A percentile compares a stretch with the other conserved stretches of the same genome.
Conservation (phyloP, 805 yeast genomes). For the Wickerhamiella qilinensis region DNA sequence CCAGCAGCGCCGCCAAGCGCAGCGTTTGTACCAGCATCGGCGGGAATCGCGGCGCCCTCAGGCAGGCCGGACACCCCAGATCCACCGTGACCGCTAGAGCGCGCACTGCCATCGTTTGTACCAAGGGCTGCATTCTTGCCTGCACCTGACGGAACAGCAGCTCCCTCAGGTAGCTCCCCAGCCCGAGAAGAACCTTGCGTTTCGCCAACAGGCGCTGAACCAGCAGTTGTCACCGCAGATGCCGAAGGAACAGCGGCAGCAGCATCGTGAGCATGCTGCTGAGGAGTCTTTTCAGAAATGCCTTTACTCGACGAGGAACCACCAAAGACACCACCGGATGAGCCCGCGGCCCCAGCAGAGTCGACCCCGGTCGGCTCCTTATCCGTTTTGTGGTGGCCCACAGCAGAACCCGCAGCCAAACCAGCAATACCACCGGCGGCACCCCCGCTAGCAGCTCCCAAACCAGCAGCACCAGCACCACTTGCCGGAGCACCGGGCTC, state of each 20-base stretch:
- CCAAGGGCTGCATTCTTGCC: no score
- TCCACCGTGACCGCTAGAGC: no score
- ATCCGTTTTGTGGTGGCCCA: not conserved
- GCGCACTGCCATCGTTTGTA: no score
- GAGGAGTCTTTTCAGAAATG: no score
- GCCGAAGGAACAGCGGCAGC: not conserved
- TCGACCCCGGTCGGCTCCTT: not conserved
- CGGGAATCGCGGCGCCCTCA: no score
- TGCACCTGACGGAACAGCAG: no score
- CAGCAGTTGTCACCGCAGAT: no score
- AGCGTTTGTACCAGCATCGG: not conserved
- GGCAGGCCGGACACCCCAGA: no score
- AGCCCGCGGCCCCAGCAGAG: slow-evolving; percentile 3
- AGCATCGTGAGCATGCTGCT: not conserved
- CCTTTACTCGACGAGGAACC: no score
- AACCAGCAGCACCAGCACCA: not conserved
- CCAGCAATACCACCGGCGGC: not conserved
- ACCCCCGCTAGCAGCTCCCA: slow-evolving; percentile 1
- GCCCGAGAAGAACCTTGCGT: no score
- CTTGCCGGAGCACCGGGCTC: not conserved
- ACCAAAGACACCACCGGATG: not conserved
- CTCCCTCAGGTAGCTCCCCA: no score
- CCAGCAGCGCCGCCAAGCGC: slow-evolving; percentile 1
- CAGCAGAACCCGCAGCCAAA: not conserved
- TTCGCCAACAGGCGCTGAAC: no score